Conservation (phyloP, 2,329 filamentous ascomycete species). For the Chaetomium sp. region DNA sequence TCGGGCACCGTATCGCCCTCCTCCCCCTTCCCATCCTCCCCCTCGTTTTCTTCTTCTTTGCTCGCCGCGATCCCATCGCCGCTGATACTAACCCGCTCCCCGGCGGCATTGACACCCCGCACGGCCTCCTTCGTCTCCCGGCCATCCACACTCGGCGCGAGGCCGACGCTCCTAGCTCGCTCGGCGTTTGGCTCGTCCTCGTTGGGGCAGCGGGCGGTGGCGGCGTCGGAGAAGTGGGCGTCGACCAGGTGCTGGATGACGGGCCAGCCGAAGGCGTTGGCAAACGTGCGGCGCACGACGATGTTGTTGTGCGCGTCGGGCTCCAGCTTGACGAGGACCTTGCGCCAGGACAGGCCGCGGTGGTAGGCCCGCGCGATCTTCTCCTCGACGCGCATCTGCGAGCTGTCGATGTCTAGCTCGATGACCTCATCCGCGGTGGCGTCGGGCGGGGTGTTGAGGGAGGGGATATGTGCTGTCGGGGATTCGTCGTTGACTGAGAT, state of each 20-base stretch:
- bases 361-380: constrained; percentile 98
- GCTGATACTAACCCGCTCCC: constrained; percentile 10
- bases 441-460: constrained; percentile 13
- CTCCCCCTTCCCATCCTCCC: constrained; percentile 40
- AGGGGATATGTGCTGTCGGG: constrained; percentile 18
- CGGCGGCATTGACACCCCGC: constrained; percentile 40
- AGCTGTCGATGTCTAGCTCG: constrained; percentile 51
- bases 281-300: constrained; percentile 92
- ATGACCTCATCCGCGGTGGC: not conserved
- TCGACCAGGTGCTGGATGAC: constrained; percentile 94
- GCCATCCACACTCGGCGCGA: constrained; percentile 63
- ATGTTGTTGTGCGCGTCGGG: constrained; percentile 99
- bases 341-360: constrained; percentile 87
- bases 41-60: constrained; percentile 18
- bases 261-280: constrained; percentile 97
- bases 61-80: constrained; percentile 28
- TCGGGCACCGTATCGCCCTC: constrained; percentile 52
- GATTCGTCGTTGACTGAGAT: not conserved
- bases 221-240: constrained; percentile 84
- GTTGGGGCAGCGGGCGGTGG: constrained; percentile 65
- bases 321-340: constrained; percentile 92
- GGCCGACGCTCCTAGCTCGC: constrained; percentile 62
- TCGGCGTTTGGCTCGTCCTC: constrained; percentile 68
- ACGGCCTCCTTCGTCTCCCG: constrained; percentile 58
- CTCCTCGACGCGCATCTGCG: constrained; percentile 88